Percentiles rank a stretch among this genome's conserved stretches.
phyloP scores from a whole-genome alignment of 495 filamentous ascomycete genomes.

The Penicillium bialowiezense region DNA sequence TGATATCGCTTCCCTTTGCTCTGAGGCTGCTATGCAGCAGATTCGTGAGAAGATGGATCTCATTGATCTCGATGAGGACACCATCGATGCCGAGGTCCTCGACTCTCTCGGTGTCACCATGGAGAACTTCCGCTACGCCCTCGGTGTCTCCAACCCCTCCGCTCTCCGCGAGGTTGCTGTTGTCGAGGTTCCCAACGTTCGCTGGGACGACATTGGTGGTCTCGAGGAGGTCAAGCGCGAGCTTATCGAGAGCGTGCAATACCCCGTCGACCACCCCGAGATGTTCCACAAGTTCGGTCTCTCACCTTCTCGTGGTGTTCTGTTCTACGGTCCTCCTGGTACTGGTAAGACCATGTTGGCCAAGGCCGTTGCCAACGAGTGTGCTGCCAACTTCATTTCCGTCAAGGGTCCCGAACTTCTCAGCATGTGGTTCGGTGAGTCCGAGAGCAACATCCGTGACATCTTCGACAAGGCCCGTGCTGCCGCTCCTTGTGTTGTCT shows the following conservation, averaged over 20 bases:
- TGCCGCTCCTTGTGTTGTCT: constrained; percentile 96
- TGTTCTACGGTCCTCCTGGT: constrained; percentile 98
- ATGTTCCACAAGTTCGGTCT: constrained; percentile 99
- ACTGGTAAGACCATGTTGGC: constrained; percentile 99
- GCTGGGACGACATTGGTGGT: constrained; percentile 99
- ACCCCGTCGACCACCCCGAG: constrained; percentile 98
- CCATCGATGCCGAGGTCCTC: constrained; percentile 96
- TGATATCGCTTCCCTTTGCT: constrained; percentile 97
- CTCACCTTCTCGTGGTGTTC: constrained; percentile 94
- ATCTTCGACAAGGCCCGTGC: constrained; percentile 99
- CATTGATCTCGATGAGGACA: constrained; percentile 98
- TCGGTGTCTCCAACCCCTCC: constrained; percentile 97
- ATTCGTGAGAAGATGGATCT: constrained; percentile 99
- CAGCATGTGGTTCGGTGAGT: constrained; percentile 99
- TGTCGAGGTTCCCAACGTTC: constrained; percentile 97
- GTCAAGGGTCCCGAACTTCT: constrained; percentile 97
- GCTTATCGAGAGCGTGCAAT: constrained; percentile 98
- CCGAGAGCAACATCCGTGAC: constrained; percentile 98
- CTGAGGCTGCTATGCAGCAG: constrained; percentile 99
- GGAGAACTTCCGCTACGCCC: constrained; percentile 99
- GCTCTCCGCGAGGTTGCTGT: constrained; percentile 98
- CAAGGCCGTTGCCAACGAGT: constrained; percentile 99
- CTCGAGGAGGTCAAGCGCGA: constrained; percentile 98
- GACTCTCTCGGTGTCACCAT: constrained; percentile 98
- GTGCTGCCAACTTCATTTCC: constrained; percentile 98